Evolutionary conservation across 1,139 yeast species (phyloP).

Genomic region (Yamadazyma mexicana): DNA sequence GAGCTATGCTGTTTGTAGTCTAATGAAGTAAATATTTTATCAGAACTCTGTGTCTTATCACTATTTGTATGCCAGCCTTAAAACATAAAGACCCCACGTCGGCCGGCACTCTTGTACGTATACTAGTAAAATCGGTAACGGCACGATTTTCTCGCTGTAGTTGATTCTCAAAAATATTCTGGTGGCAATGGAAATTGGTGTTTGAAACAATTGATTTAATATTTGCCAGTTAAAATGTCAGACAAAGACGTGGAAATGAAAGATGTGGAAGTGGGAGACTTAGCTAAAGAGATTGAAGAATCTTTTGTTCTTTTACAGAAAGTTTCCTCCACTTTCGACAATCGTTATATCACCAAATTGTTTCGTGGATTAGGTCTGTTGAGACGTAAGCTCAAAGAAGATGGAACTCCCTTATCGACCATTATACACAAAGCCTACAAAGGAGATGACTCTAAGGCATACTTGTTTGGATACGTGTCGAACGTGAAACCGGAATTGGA

Average conservation of each 20-base stretch:
- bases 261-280: constrained; percentile 5
- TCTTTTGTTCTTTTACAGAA: constrained; percentile 59
- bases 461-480: constrained; percentile 41
- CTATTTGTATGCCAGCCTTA: no score
- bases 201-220: background rate
- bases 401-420: constrained; percentile 48
- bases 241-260: constrained; percentile 9
- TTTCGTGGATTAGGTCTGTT: constrained; percentile 79
- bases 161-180: constrained; percentile 16
- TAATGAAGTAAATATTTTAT: constrained; percentile 1
- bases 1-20: constrained; percentile 2
- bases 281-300: constrained; percentile 47
- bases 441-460: constrained; percentile 37
- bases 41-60: background rate
- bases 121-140: background rate
- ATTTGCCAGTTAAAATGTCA: constrained; percentile 1
- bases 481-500: constrained; percentile 15
- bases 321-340: constrained; percentile 78
- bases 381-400: constrained; percentile 57
- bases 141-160: background rate
- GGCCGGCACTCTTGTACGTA: no score
- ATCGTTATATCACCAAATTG: constrained; percentile 82
- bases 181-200: constrained; percentile 8
- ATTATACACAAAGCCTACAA: constrained; percentile 54
- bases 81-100: no score